These are phyloP conservation scores for Isabelozyma gotoi DNA, from an alignment of 805 yeast species.

Conservation along the genomic window DNA sequence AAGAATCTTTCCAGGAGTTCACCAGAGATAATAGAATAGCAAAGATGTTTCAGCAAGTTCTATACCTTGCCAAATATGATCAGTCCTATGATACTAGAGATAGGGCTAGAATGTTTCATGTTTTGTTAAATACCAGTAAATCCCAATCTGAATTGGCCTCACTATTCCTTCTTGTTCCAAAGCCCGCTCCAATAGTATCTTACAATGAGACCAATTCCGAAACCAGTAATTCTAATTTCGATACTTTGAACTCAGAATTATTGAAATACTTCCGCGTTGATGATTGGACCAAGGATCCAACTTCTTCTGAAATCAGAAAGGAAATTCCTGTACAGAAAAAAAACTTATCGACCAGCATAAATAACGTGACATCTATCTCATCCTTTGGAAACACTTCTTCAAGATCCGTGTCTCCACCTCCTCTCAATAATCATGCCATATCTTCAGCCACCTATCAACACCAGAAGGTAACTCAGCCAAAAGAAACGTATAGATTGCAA, in stretches of 20 bases:
- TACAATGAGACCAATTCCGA: constrained; percentile 3
- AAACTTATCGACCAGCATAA: constrained; percentile 9
- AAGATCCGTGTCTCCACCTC: constrained; percentile 18
- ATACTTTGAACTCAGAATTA: constrained; percentile 7
- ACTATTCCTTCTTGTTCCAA: constrained; percentile 73
- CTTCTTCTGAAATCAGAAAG: constrained; percentile 25
- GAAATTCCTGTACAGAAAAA: constrained; percentile 17
- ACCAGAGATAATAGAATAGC: constrained; percentile 21
- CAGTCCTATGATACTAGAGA: constrained; percentile 76
- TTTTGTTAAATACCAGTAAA: constrained; percentile 50
- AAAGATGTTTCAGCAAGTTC: constrained; percentile 58
- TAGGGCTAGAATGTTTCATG: constrained; percentile 70
- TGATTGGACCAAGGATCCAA: constrained; percentile 44
- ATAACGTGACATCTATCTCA: constrained; percentile 11
- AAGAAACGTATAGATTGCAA: constrained; percentile 57
- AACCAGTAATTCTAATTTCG: constrained; percentile 6
- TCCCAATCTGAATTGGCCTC: constrained; percentile 59
- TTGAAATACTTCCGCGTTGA: constrained; percentile 28
- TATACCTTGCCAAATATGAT: constrained; percentile 73
- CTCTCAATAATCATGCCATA: constrained; percentile 19
- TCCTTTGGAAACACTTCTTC: constrained; percentile 8
- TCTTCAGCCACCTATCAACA: constrained; percentile 19
- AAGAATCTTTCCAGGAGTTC: constrained; percentile 9
- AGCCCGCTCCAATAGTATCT: constrained; percentile 56
- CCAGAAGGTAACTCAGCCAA: constrained; percentile 6